Conservation (phyloP, 164 flowering plant genomes). For the Vitis labrusca region DNA sequence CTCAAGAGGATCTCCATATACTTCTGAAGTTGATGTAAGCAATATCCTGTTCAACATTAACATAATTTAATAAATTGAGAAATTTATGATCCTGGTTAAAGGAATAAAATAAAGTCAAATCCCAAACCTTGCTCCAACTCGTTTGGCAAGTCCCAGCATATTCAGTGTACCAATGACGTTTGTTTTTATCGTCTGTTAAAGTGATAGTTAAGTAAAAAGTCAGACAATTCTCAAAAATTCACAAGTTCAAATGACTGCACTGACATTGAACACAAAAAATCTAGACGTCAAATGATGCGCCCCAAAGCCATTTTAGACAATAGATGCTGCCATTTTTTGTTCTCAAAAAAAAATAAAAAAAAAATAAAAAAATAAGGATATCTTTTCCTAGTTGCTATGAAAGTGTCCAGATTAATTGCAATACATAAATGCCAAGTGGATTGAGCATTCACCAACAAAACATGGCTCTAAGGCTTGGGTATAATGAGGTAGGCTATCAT, state of each 20-base stretch:
- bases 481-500: not conserved
- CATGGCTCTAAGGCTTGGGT: not conserved
- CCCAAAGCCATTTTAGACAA: no score
- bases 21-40: constrained; percentile 96
- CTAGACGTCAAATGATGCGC: not conserved
- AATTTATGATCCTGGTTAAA: not conserved
- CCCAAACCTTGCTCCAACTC: constrained; percentile 91
- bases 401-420: no score
- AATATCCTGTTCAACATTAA: constrained; percentile 54
- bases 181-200: constrained; percentile 80
- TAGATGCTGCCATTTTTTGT: no score
- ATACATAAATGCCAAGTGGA: no score
- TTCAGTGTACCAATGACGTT: constrained; percentile 97
- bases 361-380: no score
- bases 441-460: no score
- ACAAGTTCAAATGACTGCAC: no score
- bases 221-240: not conserved
- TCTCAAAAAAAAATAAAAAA: no score
- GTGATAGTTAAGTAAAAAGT: not conserved
- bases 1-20: constrained; percentile 97
- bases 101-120: not conserved
- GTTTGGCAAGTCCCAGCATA: constrained; percentile 98
- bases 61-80: constrained; percentile 3
- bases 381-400: no score
- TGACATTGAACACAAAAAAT: not conserved